Evolutionary conservation across 371 early-diverging fungal genomes (phyloP).

Genomic region (Syncephalastrum racemosum): DNA sequence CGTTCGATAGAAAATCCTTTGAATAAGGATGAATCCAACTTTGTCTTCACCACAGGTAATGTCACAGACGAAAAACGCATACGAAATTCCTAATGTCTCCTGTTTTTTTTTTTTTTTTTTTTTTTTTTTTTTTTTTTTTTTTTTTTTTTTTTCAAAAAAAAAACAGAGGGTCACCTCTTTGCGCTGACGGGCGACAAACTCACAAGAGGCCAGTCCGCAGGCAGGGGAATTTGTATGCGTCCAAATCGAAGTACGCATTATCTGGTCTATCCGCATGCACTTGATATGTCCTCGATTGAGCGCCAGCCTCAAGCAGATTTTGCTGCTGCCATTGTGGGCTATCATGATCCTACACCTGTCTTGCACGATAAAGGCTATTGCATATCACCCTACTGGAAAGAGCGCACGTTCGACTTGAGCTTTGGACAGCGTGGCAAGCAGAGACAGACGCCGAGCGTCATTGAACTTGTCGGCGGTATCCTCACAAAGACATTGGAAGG

Average conservation of each 20-base stretch:
- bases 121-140: too few relatives aligned
- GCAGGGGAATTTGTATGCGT: not conserved
- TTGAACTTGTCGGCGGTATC: constrained; percentile 48
- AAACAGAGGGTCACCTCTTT: constrained; percentile 85
- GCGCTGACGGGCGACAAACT: constrained; percentile 30
- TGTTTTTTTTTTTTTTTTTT: too few relatives aligned
- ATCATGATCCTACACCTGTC: not conserved
- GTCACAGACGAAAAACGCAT: not conserved
- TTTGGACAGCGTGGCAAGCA: constrained; percentile 25
- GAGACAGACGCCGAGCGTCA: constrained; percentile 20
- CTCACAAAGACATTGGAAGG: constrained; percentile 49
- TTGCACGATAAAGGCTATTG: constrained; percentile 23
- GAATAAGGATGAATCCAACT: constrained; percentile 69
- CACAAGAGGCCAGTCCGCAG: not conserved
- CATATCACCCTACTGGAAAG: constrained; percentile 15
- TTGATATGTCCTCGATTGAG: constrained; percentile 32
- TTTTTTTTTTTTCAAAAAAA: too few relatives aligned
- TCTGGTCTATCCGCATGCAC: constrained; percentile 14
- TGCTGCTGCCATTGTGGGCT: constrained; percentile 33
- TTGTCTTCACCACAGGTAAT: constrained; percentile 83
- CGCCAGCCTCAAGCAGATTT: constrained; percentile 31
- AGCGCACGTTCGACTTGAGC: constrained; percentile 22
- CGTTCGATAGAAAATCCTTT: constrained; percentile 47
- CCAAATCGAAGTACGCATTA: constrained; percentile 5
- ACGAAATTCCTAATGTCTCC: too few relatives aligned